Base-by-base conservation (phyloP, 768 basidiomycete genomes). In the Boletus fagicola region DNA sequence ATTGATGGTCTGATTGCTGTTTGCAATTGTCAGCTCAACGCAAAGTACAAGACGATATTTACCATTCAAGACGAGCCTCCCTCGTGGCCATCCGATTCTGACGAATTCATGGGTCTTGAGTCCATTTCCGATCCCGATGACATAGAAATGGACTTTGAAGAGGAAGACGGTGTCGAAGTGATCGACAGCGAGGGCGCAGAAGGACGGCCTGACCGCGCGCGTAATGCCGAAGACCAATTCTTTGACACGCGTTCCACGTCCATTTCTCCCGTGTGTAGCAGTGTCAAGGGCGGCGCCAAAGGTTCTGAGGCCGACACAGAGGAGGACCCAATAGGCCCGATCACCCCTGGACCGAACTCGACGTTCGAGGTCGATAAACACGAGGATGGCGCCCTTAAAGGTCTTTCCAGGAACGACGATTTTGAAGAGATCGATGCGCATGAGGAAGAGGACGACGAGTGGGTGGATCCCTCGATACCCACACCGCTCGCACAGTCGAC, bases 61-160 rank as follows among this genome's bases (percentile, higher is more conserved):
- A 85, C 90, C 0, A 81, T 98, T 5, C 90, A 92, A 59, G 88
- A 94, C 40, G 92, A 94, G 61, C 92, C 89, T 1, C 93, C 94
- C 1, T 80, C 80, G 5, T 97, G 94, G 93, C 80, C 85, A 8
- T 81, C 71, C 0, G 88, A 88, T 66, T 83, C 80, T 11, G 92
- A 91, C 56, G 88, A 88, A 56, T 72, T 66, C 40, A 84, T 90
- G 76, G 91, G 87, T 0, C 72, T 94, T 22, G 88, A 92, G 66
- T 90, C 88, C 5, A 84, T 96, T 24, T 94, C 91, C 10, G 93
- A 87, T 61, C 83, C 83, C 0, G 84, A 90, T 54, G 83, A 85
- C 31, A 83, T 88, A 60, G 87, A 87, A 48, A 70, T 84, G 61
- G 83, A 84, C 49, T 65, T 73, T 48, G 78, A 78, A 11, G 80